Evolutionary conservation across 1,139 yeast genomes (phyloP), one percentile per base, ranked within the genome.

Genomic region (Candida sojae): DNA sequence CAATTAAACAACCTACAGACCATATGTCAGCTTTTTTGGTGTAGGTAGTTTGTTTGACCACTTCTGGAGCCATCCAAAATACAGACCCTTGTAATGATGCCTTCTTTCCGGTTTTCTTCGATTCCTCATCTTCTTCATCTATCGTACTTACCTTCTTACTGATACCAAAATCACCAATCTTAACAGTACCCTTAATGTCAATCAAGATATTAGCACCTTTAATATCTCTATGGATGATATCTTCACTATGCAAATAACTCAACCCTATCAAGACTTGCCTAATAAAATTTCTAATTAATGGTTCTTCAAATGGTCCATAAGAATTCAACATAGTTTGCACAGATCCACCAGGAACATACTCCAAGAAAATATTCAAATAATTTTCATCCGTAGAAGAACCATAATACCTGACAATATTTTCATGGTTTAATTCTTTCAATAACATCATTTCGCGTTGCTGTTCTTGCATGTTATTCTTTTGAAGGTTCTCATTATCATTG

Each of bases 21-120:
- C 98, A 92, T 30, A 92, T 90, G 64, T 92, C 98, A 0, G 96
- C 96, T 62, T 88, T 89, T 45, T 87, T 83, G 5, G 97, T 91
- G 50, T 90, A 88, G 0, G 93, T 88, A 1, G 90, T 85, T 61
- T 91, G 97, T 60, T 89, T 88, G 11, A 91, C 97, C 11, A 92
- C 97, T 63, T 92, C 98, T 0, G 98, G 98, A 0, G 97, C 97
- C 98, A 92, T 92, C 98, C 98, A 92, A 61, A 86, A 92, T 0
- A 91, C 96, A 6, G 96, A 88, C 0, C 98, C 98, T 68, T 91
- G 97, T 43, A 92, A 66, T 0, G 97, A 89, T 0, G 91, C 93
- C 43, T 97, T 77, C 57, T 88, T 84, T 26, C 77, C 73, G 10
- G 71, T 60, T 51, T 57, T 66, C 53, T 57, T 61, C 42, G 59